phyloP scores from a whole-genome alignment of 768 basidiomycete species.

The Dentipellis fragilis region DNA sequence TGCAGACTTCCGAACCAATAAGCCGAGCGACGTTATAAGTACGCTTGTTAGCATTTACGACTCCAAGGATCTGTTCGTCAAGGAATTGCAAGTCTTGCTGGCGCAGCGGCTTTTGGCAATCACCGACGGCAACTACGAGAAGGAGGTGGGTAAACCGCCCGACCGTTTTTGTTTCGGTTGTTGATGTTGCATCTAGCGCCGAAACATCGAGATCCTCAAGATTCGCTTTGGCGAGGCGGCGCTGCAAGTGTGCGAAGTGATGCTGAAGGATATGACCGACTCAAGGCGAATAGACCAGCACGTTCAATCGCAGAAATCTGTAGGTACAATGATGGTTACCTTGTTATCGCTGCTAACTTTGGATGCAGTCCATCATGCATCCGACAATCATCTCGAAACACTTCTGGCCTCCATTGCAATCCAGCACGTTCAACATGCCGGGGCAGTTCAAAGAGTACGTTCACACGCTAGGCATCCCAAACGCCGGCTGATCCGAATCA shows the following conservation, averaged over 20 bases:
- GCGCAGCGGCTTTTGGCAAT: constrained; percentile 79
- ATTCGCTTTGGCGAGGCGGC: constrained; percentile 91
- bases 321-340: constrained; percentile 23
- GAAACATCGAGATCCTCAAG: constrained; percentile 90
- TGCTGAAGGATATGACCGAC: constrained; percentile 96
- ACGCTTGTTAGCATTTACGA: constrained; percentile 97
- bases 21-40: constrained; percentile 88
- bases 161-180: neutral
- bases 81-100: constrained; percentile 86
- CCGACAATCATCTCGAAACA: constrained; percentile 88
- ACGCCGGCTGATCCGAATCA: neutral
- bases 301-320: constrained; percentile 64
- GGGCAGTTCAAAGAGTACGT: constrained; percentile 75
- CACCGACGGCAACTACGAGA: constrained; percentile 69
- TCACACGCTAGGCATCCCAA: neutral
- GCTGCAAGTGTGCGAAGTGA: constrained; percentile 93
- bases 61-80: constrained; percentile 92
- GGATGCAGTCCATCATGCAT: constrained; percentile 56
- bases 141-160: constrained; percentile 35
- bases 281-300: constrained; percentile 85
- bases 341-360: neutral
- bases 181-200: constrained; percentile 41
- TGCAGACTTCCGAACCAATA: constrained; percentile 87
- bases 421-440: constrained; percentile 67
- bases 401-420: constrained; percentile 88